Percentiles rank a stretch among this genome's conserved stretches.
Evolutionary conservation across 176 grass and related monocot genomes (phyloP).

Genomic region (Chrysopogon serrulatus): DNA sequence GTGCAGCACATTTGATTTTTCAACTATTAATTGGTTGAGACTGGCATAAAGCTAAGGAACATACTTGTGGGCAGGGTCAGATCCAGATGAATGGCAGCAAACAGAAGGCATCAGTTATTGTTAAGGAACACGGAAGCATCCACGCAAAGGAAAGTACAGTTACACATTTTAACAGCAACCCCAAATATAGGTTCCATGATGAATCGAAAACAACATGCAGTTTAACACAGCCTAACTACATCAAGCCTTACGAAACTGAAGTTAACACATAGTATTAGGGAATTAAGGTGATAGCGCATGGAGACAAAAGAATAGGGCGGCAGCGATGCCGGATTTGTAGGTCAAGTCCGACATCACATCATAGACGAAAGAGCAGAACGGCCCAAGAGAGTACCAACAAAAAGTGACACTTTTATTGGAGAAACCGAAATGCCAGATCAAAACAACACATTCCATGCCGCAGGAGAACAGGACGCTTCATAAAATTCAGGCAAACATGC

Average conservation of each 20-base stretch:
- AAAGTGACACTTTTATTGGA: conserved; percentile 21
- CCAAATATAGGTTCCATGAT: neutral
- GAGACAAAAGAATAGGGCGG: neutral
- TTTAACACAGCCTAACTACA: neutral
- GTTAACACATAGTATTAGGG: neutral
- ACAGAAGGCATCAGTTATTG: neutral
- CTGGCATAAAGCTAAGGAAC: neutral
- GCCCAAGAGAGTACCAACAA: conserved; percentile 44
- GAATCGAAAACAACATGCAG: neutral
- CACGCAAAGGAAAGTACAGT: neutral
- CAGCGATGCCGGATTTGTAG: neutral
- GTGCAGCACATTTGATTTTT: neutral
- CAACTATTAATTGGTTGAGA: neutral
- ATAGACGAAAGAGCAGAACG: conserved; percentile 26
- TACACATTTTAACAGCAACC: neutral
- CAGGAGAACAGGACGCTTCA: neutral
- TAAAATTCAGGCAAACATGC: conserved; percentile 10
- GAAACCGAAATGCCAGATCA: conserved; percentile 10
- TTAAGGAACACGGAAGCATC: neutral
- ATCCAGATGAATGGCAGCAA: neutral
- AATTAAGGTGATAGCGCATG: neutral
- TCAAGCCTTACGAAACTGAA: neutral
- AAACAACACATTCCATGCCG: neutral
- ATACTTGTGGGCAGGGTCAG: neutral
- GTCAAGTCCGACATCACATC: conserved; percentile 24